Percentiles rank a stretch among this genome's conserved stretches.
These are phyloP conservation scores for Physaria fendleri DNA, from an alignment of 345 rosid species.

Conservation along the genomic window DNA sequence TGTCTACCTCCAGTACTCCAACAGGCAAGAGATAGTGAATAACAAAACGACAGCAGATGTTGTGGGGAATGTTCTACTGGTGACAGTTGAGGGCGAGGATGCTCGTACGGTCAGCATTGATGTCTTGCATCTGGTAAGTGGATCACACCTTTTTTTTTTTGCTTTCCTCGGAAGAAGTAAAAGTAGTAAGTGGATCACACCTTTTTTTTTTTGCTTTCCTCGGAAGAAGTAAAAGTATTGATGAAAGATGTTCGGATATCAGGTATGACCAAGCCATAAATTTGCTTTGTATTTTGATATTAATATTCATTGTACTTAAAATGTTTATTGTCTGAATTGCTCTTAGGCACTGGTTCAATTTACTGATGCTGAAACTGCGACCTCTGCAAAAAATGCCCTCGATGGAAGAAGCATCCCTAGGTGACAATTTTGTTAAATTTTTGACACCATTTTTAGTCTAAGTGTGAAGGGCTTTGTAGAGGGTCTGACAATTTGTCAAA, in stretches of 20 bases:
- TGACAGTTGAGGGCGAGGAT: conserved; percentile 89
- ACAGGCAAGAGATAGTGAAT: conserved; percentile 95
- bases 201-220: conserved; percentile 25
- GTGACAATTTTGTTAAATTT: conserved; percentile 69
- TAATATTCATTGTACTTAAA: not conserved
- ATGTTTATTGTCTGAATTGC: conserved; percentile 15
- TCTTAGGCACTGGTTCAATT: conserved; percentile 96
- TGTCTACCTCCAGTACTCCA: conserved; percentile 95
- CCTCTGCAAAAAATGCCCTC: conserved; percentile 74
- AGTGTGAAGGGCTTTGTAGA: conserved; percentile 31
- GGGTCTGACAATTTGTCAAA: conserved; percentile 15
- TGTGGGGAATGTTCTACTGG: conserved; percentile 92
- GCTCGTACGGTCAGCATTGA: conserved; percentile 98
- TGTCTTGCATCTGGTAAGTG: conserved; percentile 91
- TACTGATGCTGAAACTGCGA: conserved; percentile 85
- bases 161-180: conserved; percentile 28
- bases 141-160: conserved; percentile 18
- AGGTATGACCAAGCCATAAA: conserved; percentile 38
- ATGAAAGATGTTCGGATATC: conserved; percentile 58
- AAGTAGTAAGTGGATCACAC: conserved; percentile 59
- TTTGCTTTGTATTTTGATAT: not conserved
- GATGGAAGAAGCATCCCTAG: conserved; percentile 99
- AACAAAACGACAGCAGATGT: conserved; percentile 97
- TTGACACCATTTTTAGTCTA: conserved; percentile 56
- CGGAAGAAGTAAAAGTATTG: conserved; percentile 33